These are phyloP conservation scores for Cetradonia linearis DNA, from an alignment of 495 filamentous ascomycete genomes.

Conservation along the genomic window DNA sequence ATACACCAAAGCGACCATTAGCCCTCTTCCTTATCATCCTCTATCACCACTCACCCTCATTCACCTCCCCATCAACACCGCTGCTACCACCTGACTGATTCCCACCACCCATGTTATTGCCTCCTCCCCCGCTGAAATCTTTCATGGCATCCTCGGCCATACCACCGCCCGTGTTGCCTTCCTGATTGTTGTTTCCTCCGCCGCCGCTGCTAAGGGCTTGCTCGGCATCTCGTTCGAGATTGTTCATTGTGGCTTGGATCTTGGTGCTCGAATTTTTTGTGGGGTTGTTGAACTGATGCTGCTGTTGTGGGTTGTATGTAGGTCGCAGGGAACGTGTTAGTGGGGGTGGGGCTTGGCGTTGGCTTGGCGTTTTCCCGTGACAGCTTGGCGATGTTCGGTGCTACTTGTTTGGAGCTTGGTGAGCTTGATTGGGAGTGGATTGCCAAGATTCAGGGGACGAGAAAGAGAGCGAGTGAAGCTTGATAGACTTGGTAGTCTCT, in stretches of 20 bases:
- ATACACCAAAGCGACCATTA: neutral
- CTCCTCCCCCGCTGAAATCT: neutral
- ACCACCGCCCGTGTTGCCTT: neutral
- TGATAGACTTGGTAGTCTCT: too few relatives aligned
- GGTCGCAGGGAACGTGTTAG: neutral
- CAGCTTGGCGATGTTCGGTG: neutral
- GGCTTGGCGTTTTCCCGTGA: neutral
- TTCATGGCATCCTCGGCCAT: constrained; percentile 8
- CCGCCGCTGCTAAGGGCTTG: neutral
- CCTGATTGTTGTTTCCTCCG: too few relatives aligned
- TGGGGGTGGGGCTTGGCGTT: neutral
- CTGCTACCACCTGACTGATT: neutral
- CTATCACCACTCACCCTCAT: too few relatives aligned
- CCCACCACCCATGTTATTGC: neutral
- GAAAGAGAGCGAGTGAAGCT: too few relatives aligned
- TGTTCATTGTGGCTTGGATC: neutral
- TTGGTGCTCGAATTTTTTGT: neutral
- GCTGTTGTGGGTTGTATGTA: too few relatives aligned
- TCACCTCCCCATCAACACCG: too few relatives aligned
- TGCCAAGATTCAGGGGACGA: too few relatives aligned
- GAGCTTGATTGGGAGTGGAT: too few relatives aligned
- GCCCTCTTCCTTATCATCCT: too few relatives aligned
- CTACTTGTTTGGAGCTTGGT: neutral
- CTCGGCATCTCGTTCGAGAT: constrained; percentile 4
- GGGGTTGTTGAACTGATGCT: neutral